Evolutionary conservation across 2,329 filamentous ascomycete genomes (phyloP).

Genomic region (Eutypella sp.): DNA sequence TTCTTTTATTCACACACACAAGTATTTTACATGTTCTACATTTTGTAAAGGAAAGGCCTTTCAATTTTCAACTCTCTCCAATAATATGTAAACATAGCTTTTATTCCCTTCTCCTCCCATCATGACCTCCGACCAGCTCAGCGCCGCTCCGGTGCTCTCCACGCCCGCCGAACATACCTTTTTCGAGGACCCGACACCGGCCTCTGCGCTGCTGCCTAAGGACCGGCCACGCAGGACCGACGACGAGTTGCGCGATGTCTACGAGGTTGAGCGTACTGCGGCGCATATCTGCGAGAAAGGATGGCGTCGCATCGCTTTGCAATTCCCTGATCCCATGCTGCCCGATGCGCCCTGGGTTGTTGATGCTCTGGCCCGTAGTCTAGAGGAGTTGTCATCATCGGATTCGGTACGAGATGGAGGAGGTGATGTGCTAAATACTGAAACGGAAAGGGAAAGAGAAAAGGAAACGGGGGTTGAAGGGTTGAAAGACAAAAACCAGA

Average conservation of each 20-base stretch:
- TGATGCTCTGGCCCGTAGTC: slow-evolving; percentile 47
- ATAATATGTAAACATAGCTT: too few relatives aligned
- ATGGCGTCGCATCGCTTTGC: slow-evolving; percentile 79
- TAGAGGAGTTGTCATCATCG: slow-evolving; percentile 18
- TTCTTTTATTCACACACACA: too few relatives aligned
- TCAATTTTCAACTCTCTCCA: too few relatives aligned
- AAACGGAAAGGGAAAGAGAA: too few relatives aligned
- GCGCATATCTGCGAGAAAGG: slow-evolving; percentile 65
- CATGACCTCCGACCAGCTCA: slow-evolving; percentile 43
- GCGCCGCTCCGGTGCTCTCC: slow-evolving; percentile 55
- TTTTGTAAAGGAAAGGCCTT: too few relatives aligned
- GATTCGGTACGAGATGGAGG: too few relatives aligned
- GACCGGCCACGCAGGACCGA: slow-evolving; percentile 40
- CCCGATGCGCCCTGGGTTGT: slow-evolving; percentile 78
- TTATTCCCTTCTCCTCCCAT: not conserved
- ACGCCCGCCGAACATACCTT: slow-evolving; percentile 55
- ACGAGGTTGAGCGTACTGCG: slow-evolving; percentile 80
- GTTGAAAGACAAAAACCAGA: slow-evolving; percentile 5
- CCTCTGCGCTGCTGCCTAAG: slow-evolving; percentile 19
- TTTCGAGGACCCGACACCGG: slow-evolving; percentile 45
- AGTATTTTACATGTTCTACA: too few relatives aligned
- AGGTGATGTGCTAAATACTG: too few relatives aligned
- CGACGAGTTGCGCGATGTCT: slow-evolving; percentile 68
- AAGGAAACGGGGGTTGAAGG: slow-evolving; percentile 4
- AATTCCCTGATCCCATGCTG: slow-evolving; percentile 93